Conservation (phyloP, 2,329 filamentous ascomycete species). For the Byssochlamys sp. region DNA sequence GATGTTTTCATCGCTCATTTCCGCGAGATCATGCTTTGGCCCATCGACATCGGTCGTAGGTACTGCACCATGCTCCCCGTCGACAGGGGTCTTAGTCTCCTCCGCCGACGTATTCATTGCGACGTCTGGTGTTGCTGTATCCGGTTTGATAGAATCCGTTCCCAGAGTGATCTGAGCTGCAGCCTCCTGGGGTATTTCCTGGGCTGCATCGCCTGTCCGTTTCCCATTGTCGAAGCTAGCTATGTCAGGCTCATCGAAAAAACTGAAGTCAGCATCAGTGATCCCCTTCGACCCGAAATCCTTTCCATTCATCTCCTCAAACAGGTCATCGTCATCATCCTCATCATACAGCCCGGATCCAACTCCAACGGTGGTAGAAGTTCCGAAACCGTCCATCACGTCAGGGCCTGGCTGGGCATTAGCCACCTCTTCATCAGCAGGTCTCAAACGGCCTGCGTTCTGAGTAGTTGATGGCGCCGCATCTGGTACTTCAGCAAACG, state of each 20-base stretch:
- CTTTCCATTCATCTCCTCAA: conserved; percentile 47
- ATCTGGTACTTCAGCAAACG: conserved; percentile 21
- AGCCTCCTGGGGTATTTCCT: conserved; percentile 9
- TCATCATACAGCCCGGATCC: conserved; percentile 34
- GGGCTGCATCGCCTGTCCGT: conserved; percentile 6
- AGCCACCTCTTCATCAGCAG: conserved; percentile 5
- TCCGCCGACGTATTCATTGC: neutral
- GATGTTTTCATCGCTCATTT: neutral
- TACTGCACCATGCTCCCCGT: neutral
- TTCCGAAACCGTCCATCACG: conserved; percentile 13
- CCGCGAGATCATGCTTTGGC: conserved; percentile 4
- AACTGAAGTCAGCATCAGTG: conserved; percentile 55
- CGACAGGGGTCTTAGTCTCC: neutral
- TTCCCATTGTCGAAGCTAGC: conserved; percentile 13
- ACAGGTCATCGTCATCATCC: conserved; percentile 46
- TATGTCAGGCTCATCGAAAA: conserved; percentile 49
- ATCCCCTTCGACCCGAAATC: conserved; percentile 47
- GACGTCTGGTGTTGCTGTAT: neutral
- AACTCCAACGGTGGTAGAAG: conserved; percentile 19
- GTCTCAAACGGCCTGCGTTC: conserved; percentile 8
- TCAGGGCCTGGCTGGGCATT: conserved; percentile 11
- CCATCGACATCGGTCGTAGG: conserved; percentile 7
- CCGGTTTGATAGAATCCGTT: neutral
- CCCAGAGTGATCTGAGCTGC: neutral
- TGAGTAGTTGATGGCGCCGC: conserved; percentile 11